Evolutionary conservation across 208 protist species (phyloP).

Genomic region (Acanthamoeba castellanii): DNA sequence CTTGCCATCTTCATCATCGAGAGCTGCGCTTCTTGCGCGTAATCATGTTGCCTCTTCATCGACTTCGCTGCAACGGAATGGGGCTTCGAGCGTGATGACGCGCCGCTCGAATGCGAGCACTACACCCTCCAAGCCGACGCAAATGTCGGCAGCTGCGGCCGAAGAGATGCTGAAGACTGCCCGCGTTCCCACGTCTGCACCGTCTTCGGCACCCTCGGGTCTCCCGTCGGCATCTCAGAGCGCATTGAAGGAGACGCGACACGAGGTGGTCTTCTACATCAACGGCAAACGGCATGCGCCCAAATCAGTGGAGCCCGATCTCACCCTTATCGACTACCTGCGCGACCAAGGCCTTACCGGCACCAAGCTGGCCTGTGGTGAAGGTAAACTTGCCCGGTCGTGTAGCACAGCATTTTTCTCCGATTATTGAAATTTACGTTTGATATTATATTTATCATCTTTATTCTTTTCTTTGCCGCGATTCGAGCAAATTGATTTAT

Average conservation of each 20-base stretch:
- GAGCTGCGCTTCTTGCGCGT: too few species aligned
- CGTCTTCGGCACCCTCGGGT: neutral
- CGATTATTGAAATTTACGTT: neutral
- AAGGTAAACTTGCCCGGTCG: neutral
- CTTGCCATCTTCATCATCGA: neutral
- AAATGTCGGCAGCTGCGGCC: slow-evolving; percentile 16
- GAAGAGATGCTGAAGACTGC: neutral
- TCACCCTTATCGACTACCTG: slow-evolving; percentile 71
- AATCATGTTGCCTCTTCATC: neutral
- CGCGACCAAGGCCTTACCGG: slow-evolving; percentile 14
- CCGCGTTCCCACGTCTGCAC: neutral
- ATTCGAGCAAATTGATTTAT: neutral
- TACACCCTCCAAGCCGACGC: neutral
- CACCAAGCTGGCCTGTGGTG: slow-evolving; percentile 45
- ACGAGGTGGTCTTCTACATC: slow-evolving; percentile 59
- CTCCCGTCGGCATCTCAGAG: neutral
- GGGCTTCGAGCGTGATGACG: neutral
- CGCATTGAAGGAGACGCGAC: slow-evolving; percentile 19
- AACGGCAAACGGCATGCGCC: slow-evolving; percentile 43
- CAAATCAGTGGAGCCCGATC: slow-evolving; percentile 48
- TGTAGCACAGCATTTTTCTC: neutral
- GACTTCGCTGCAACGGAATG: neutral
- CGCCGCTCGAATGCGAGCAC: neutral
- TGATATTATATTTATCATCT: neutral
- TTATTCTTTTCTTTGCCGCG: neutral